Evolutionary conservation across 768 basidiomycete genomes (phyloP).

Genomic region (Kondoa malvinella): DNA sequence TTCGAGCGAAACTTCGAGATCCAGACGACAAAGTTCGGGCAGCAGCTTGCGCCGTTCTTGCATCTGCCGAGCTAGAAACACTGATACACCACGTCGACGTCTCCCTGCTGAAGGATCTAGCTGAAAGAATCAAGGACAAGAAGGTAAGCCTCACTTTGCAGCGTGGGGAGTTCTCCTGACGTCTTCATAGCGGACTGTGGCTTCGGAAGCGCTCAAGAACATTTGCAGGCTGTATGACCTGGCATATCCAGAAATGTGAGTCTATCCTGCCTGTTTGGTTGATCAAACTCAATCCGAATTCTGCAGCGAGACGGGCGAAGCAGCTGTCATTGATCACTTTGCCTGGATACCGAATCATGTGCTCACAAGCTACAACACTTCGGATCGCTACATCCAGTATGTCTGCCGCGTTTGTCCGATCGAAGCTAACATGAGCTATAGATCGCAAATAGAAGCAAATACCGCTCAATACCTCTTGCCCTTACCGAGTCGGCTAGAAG

Average conservation of each 20-base stretch:
- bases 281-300: slow-evolving; percentile 4
- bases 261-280: slow-evolving; percentile 15
- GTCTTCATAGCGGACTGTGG: slow-evolving; percentile 30
- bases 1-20: slow-evolving; percentile 55
- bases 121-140: slow-evolving; percentile 62
- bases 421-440: slow-evolving; percentile 1
- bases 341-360: slow-evolving; percentile 79
- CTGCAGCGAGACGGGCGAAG: slow-evolving; percentile 59
- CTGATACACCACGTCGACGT: slow-evolving; percentile 62
- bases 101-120: slow-evolving; percentile 46
- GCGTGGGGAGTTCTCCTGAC: background rate
- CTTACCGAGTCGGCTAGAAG: slow-evolving; percentile 44
- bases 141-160: slow-evolving; percentile 41
- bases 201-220: slow-evolving; percentile 52
- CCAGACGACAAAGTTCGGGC: slow-evolving; percentile 82
- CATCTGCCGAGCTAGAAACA: slow-evolving; percentile 75
- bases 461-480: slow-evolving; percentile 66
- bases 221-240: slow-evolving; percentile 61
- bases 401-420: background rate
- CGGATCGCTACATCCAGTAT: slow-evolving; percentile 35
- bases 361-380: slow-evolving; percentile 37
- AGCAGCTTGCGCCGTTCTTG: slow-evolving; percentile 63
- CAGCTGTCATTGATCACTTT: slow-evolving; percentile 57
- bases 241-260: slow-evolving; percentile 81
- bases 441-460: slow-evolving; percentile 49